These are phyloP conservation scores for Heterobasidion occidentale DNA, from an alignment of 1,284 basidiomycete genomes.

Conservation along the genomic window DNA sequence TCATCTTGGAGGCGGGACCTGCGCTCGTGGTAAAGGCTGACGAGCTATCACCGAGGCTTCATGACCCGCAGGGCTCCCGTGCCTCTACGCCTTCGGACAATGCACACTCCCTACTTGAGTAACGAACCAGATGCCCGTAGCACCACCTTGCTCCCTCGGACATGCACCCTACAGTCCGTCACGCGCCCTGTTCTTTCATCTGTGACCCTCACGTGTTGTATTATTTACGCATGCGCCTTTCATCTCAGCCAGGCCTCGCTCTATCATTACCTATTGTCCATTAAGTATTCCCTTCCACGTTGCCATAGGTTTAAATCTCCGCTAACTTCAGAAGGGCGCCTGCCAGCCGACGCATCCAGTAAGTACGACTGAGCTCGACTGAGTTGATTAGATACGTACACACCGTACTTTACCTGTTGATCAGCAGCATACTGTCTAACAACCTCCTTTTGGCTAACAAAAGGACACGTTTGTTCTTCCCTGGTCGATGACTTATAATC, in stretches of 20 bases:
- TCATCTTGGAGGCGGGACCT: conserved; percentile 65
- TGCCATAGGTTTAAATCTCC: not conserved
- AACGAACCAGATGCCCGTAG: not conserved
- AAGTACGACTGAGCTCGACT: too few species aligned
- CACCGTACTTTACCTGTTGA: too few species aligned
- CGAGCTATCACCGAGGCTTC: not conserved
- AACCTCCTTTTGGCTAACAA: too few species aligned
- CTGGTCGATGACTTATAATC: too few species aligned
- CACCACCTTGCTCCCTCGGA: not conserved
- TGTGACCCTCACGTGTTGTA: not conserved
- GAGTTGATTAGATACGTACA: too few species aligned
- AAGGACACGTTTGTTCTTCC: too few species aligned
- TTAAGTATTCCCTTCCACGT: not conserved
- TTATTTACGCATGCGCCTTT: not conserved
- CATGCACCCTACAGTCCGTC: not conserved
- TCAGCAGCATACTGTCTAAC: too few species aligned
- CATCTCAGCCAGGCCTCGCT: not conserved
- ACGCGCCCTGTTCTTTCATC: not conserved
- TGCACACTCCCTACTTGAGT: not conserved
- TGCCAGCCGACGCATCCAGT: too few species aligned
- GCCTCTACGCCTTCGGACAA: not conserved
- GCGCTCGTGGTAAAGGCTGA: conserved; percentile 24
- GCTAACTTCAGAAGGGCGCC: too few species aligned
- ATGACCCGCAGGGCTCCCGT: not conserved
- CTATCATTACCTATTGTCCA: too few species aligned